These are phyloP conservation scores for Candida vaughaniae DNA, from an alignment of 805 yeast species.

Conservation along the genomic window DNA sequence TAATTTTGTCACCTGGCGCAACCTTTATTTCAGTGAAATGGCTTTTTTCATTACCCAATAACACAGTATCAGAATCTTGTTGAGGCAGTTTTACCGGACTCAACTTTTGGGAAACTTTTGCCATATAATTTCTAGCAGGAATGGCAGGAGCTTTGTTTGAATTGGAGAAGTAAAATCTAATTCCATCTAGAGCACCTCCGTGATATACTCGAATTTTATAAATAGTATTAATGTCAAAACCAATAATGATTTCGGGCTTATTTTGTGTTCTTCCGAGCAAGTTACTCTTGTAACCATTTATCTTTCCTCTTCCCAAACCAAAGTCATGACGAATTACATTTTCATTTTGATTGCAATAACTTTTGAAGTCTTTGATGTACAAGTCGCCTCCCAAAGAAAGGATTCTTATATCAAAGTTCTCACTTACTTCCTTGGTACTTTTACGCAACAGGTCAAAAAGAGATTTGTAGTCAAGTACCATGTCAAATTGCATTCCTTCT, in stretches of 20 bases:
- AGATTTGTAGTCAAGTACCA: slow-evolving; percentile 46
- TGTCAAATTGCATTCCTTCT: slow-evolving; percentile 54
- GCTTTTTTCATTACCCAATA: slow-evolving; percentile 53
- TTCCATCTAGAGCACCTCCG: slow-evolving; percentile 82
- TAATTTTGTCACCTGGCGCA: slow-evolving; percentile 56
- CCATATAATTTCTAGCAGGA: slow-evolving; percentile 38
- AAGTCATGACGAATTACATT: slow-evolving; percentile 33
- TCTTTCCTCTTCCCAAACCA: slow-evolving; percentile 39
- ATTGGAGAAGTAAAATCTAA: slow-evolving; percentile 48
- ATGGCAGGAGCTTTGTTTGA: slow-evolving; percentile 32
- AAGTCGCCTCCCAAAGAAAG: slow-evolving; percentile 64
- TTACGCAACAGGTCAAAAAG: slow-evolving; percentile 28
- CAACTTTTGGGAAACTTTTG: slow-evolving; percentile 9
- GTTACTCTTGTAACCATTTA: slow-evolving; percentile 40
- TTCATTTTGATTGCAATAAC: slow-evolving; percentile 18
- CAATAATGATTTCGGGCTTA: slow-evolving; percentile 21
- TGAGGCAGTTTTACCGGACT: background rate
- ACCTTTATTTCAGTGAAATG: slow-evolving; percentile 57
- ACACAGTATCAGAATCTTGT: slow-evolving; percentile 6
- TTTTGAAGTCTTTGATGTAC: slow-evolving; percentile 49
- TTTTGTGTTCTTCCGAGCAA: slow-evolving; percentile 27
- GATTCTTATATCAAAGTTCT: slow-evolving; percentile 50
- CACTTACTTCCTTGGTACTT: slow-evolving; percentile 23
- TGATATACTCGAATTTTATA: slow-evolving; percentile 62
- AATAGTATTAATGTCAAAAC: slow-evolving; percentile 40